phyloP scores from a whole-genome alignment of 2,329 filamentous ascomycete species.

The Orbilia blumenaviensis region DNA sequence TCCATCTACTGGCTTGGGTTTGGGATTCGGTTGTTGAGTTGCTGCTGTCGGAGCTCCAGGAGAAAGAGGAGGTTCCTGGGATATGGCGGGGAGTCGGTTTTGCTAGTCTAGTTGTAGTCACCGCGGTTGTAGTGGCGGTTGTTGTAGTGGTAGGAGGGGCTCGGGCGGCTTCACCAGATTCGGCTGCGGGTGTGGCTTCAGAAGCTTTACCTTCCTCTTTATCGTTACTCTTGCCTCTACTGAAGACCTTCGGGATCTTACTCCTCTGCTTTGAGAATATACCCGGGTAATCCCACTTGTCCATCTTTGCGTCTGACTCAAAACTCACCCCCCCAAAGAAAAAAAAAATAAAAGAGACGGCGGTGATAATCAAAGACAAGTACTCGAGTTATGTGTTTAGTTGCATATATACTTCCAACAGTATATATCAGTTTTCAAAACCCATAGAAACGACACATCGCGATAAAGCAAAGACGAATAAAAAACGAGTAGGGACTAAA shows the following conservation, averaged over 20 bases:
- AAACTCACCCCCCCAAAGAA: not conserved
- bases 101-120: no score
- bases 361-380: no score
- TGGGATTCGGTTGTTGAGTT: no score
- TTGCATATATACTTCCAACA: conserved; percentile 33
- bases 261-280: not conserved
- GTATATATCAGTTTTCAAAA: conserved; percentile 24
- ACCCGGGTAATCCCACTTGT: not conserved
- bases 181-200: not conserved
- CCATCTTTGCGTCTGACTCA: not conserved
- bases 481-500: not conserved
- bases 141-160: no score
- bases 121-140: no score
- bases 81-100: no score
- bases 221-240: not conserved
- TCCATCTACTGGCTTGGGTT: no score
- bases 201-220: not conserved
- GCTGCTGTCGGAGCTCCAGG: no score
- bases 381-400: no score
- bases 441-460: not conserved
- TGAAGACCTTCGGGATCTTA: not conserved
- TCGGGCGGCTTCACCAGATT: no score
- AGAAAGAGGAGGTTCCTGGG: no score
- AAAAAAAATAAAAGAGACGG: not conserved
- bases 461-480: not conserved